A percentile compares a stretch with the other conserved stretches of the same genome.
phyloP scores from a whole-genome alignment of 129 eudicot genomes.

The Escallonia herrerae region DNA sequence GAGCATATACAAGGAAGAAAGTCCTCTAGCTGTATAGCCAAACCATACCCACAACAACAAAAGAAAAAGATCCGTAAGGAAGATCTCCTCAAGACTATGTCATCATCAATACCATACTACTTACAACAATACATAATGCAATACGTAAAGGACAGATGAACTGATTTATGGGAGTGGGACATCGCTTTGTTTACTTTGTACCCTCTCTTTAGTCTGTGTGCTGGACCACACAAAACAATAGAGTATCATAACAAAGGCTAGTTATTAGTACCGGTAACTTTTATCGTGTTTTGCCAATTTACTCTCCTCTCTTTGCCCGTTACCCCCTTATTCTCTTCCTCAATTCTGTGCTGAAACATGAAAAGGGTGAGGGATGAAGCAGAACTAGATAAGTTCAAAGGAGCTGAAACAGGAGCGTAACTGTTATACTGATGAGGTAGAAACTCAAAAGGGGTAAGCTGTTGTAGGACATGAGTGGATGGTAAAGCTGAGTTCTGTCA shows the following conservation, averaged over 20 bases:
- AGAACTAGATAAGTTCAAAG: conserved; percentile 5
- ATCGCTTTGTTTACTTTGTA: conserved; percentile 57
- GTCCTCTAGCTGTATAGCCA: conserved; percentile 43
- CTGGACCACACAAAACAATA: conserved; percentile 62
- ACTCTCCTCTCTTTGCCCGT: background rate
- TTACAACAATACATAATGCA: conserved; percentile 67
- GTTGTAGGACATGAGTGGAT: conserved; percentile 6
- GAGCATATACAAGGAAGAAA: conserved; percentile 27
- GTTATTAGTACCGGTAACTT: conserved; percentile 15
- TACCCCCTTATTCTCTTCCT: conserved; percentile 5
- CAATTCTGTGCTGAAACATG: background rate
- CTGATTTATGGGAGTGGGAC: conserved; percentile 79
- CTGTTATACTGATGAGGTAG: conserved; percentile 7
- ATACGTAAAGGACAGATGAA: conserved; percentile 65
- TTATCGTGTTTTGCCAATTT: conserved; percentile 4
- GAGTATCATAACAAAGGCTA: conserved; percentile 32
- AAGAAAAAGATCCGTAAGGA: conserved; percentile 35
- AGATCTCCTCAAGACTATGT: conserved; percentile 50
- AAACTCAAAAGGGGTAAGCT: conserved; percentile 9
- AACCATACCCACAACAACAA: conserved; percentile 26
- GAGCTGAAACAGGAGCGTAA: background rate
- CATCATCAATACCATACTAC: conserved; percentile 71
- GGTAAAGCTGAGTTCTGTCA: conserved; percentile 8
- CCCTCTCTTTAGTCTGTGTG: conserved; percentile 63
- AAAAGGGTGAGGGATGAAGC: conserved; percentile 7